Percentiles rank a stretch among this genome's conserved stretches.
Conservation (phyloP, 805 yeast species). For the Sugiyamaella boreocaroliniensis region DNA sequence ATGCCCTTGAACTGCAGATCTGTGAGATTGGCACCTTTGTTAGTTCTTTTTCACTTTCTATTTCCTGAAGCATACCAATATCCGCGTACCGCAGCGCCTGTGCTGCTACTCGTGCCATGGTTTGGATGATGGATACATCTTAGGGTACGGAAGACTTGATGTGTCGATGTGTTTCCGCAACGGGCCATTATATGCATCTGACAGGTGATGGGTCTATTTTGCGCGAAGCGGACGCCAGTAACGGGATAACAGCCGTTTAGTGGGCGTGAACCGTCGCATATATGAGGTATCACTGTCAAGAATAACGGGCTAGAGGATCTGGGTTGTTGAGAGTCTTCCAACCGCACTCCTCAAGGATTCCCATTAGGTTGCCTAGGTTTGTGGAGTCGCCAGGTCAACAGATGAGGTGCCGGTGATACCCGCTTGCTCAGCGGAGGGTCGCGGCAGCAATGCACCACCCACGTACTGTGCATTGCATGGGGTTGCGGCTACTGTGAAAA, state of each 20-base stretch:
- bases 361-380: too few relatives aligned
- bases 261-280: too few relatives aligned
- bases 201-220: too few relatives aligned
- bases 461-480: background rate
- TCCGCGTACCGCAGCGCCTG: constrained; percentile 10
- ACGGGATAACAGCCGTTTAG: too few relatives aligned
- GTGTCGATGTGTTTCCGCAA: background rate
- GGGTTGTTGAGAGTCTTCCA: too few relatives aligned
- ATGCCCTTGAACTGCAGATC: constrained; percentile 82
- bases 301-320: too few relatives aligned
- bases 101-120: background rate
- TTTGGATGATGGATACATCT: background rate
- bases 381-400: too few relatives aligned
- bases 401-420: background rate
- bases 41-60: constrained; percentile 22
- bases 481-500: background rate
- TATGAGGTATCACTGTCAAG: too few relatives aligned
- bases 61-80: constrained; percentile 17
- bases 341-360: too few relatives aligned
- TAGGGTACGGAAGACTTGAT: background rate
- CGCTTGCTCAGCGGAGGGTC: background rate
- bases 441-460: background rate
- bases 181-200: background rate
- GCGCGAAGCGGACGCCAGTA: too few relatives aligned
- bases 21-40: constrained; percentile 70